Conservation (phyloP, 164 flowering plant genomes). For the Hamamelis virginiana region DNA sequence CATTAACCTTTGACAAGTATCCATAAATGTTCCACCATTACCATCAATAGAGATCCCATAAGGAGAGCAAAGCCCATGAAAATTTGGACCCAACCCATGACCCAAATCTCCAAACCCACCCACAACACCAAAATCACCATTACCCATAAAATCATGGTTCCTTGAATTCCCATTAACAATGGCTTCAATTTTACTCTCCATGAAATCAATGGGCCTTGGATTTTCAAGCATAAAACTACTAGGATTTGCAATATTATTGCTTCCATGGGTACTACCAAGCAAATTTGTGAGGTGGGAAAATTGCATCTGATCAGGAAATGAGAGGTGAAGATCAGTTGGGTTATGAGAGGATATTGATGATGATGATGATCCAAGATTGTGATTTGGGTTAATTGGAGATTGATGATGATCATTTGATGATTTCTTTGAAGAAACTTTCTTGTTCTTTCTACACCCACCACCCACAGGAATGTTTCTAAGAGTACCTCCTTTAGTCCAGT, state of each 20-base stretch:
- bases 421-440: conserved; percentile 35
- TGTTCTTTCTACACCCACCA: conserved; percentile 77
- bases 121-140: conserved; percentile 32
- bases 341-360: conserved; percentile 7
- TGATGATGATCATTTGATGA: conserved; percentile 30
- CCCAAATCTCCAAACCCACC: conserved; percentile 26
- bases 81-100: conserved; percentile 28
- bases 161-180: conserved; percentile 34
- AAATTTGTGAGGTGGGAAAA: conserved; percentile 35
- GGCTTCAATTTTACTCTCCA: conserved; percentile 43
- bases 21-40: conserved; percentile 15
- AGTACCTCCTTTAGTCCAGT: conserved; percentile 87
- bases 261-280: too few relatives aligned
- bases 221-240: conserved; percentile 28
- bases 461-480: conserved; percentile 79
- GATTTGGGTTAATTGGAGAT: too few relatives aligned
- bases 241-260: too few relatives aligned
- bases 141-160: conserved; percentile 44
- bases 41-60: conserved; percentile 27
- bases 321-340: conserved; percentile 51
- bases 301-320: conserved; percentile 47
- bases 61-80: conserved; percentile 37
- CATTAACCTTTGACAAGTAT: conserved; percentile 39
- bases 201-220: conserved; percentile 42
- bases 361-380: too few relatives aligned